Evolutionary conservation across 1,284 basidiomycete species (phyloP).

Genomic region (Apiotrichum akiyoshidainum): DNA sequence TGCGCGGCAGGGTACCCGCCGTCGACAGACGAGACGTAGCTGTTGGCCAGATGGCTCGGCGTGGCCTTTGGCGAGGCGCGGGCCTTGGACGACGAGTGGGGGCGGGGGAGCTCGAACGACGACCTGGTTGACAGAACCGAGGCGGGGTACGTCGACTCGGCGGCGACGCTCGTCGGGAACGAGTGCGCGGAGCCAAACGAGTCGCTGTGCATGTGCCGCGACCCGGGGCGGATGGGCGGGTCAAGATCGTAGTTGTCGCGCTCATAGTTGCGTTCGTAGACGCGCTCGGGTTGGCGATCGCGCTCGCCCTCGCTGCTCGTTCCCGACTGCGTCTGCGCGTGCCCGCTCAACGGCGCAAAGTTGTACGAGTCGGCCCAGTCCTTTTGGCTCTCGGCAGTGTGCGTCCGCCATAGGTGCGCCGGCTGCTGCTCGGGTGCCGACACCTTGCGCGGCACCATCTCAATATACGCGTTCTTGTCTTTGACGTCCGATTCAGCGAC

Average conservation of each 20-base stretch:
- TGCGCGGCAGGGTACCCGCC: neutral
- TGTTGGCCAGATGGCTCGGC: neutral
- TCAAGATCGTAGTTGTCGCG: too few species aligned
- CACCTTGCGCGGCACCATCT: too few species aligned
- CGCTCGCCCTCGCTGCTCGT: neutral
- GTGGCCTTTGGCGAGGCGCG: too few species aligned
- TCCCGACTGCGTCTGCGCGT: neutral
- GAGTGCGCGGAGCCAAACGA: neutral
- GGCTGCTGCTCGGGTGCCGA: neutral
- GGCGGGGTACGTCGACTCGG: slow-evolving; percentile 1
- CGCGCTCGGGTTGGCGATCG: neutral
- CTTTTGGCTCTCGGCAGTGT: neutral
- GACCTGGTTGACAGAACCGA: neutral
- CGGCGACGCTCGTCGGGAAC: neutral
- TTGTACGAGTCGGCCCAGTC: neutral
- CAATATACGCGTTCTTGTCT: too few species aligned
- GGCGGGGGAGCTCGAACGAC: neutral
- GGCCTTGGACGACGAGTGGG: neutral
- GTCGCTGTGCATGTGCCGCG: neutral
- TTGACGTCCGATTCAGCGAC: too few species aligned
- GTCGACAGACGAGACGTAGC: neutral
- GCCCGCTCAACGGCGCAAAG: slow-evolving; percentile 2
- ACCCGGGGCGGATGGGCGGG: too few species aligned
- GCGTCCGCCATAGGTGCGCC: neutral
- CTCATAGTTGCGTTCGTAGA: too few species aligned